Conservation (phyloP, 176 grass and related monocot species). For the Zoysia pacifica region DNA sequence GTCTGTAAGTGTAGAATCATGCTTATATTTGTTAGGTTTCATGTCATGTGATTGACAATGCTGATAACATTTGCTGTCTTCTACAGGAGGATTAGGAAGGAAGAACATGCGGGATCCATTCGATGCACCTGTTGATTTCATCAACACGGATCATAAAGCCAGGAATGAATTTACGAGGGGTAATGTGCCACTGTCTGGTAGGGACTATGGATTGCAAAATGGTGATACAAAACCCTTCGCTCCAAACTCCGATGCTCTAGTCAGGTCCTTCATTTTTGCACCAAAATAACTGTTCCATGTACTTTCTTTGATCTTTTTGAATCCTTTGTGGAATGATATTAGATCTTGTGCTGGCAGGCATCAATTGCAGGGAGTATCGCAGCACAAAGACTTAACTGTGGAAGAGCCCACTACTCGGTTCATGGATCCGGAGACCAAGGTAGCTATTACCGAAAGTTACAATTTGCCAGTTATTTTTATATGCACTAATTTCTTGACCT, state of each 20-base stretch:
- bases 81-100: slow-evolving; percentile 28
- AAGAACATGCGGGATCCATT: slow-evolving; percentile 71
- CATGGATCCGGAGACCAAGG: slow-evolving; percentile 82
- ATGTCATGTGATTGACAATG: slow-evolving; percentile 2
- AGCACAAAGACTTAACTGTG: slow-evolving; percentile 41
- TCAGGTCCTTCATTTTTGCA: slow-evolving; percentile 55
- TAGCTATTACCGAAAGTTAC: slow-evolving; percentile 31
- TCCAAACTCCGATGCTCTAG: slow-evolving; percentile 55
- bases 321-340: slow-evolving; percentile 17
- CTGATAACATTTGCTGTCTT: not conserved
- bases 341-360: slow-evolving; percentile 49
- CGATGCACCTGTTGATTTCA: slow-evolving; percentile 43
- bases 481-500: slow-evolving; percentile 10
- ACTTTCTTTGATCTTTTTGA: slow-evolving; percentile 14
- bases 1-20: not conserved
- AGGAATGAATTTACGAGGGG: slow-evolving; percentile 42
- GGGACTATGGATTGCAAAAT: slow-evolving; percentile 49
- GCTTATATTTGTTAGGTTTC: not conserved
- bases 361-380: slow-evolving; percentile 48
- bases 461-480: slow-evolving; percentile 22
- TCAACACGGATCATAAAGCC: slow-evolving; percentile 34
- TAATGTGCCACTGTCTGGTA: slow-evolving; percentile 12
- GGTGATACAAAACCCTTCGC: slow-evolving; percentile 41
- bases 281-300: slow-evolving; percentile 20
- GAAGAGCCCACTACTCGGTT: slow-evolving; percentile 45